A percentile compares a stretch with the other conserved stretches of the same genome.
phyloP scores from a whole-genome alignment of 148 eudicot genomes.

The Chenopodium album region DNA sequence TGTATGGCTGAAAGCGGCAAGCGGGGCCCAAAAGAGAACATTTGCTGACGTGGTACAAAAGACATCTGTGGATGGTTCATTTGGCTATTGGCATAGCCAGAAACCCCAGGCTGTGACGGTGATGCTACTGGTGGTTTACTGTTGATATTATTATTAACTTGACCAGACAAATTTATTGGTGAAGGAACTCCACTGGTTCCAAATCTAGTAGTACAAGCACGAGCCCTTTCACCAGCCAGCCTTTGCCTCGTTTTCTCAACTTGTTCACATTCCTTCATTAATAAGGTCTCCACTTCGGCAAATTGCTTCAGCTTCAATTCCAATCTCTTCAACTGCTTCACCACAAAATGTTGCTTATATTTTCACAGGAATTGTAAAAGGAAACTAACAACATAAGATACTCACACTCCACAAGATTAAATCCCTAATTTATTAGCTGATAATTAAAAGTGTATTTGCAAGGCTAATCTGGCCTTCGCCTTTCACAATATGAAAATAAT shows the following conservation, averaged over 20 bases:
- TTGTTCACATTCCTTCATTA: conserved; percentile 96
- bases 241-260: conserved; percentile 87
- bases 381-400: not conserved
- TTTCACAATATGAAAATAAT: not conserved
- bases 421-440: not conserved
- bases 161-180: conserved; percentile 33
- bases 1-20: conserved; percentile 77
- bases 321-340: conserved; percentile 78
- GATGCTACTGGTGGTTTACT: conserved; percentile 52
- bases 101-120: conserved; percentile 54
- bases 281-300: conserved; percentile 86
- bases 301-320: conserved; percentile 96
- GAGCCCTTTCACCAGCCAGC: conserved; percentile 65
- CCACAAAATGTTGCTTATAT: not conserved
- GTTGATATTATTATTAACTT: conserved; percentile 37
- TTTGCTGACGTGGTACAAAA: conserved; percentile 61
- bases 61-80: conserved; percentile 57
- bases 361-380: not conserved
- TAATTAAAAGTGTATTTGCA: not conserved
- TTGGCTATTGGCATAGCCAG: conserved; percentile 59
- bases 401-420: not conserved
- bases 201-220: conserved; percentile 51
- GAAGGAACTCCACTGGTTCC: conserved; percentile 51
- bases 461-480: not conserved
- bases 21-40: conserved; percentile 78